Evolutionary conservation across 495 filamentous ascomycete species (phyloP), one percentile per base, ranked within the genome.

Genomic region (Hypoxylon fuscum): DNA sequence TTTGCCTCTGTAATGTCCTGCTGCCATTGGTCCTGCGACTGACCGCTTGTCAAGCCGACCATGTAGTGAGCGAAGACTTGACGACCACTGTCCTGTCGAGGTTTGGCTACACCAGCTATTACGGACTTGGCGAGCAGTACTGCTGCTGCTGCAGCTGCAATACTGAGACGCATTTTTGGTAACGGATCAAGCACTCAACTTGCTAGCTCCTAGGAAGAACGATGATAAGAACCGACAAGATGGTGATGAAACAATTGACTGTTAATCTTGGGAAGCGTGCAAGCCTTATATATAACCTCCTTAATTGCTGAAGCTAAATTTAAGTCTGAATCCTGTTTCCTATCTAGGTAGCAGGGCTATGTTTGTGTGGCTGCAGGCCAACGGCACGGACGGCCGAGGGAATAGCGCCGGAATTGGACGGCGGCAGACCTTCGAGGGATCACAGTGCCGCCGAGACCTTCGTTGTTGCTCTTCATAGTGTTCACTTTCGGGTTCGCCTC

Each of bases 1-100:
- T 85, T 81, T 7, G 89, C 89, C 8, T 80, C 71, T 6, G 64
- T 68, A 40, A 92, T 87, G 46, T 92, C 87, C 5, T 72, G 74
- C 34, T 77, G 72, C 83, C 86, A 91, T 27, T 87, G 78, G 11
- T 76, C 72, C 1, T 58, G 45, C 0, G 77, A 74, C 60, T 83
- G 79, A 1, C 69, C 69, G 21, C 45, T 65, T 14, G 80, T 80
- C 14, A 80, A 59, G 20, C 81, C 81, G 18, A 82, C 68, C 74
- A 83, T 82, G 62, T 83, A 82, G 55, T 83, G 81, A 2, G 77
- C 77, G 55, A 80, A 80, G 25, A 79, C 77, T 43, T 71, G 58
- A n/a, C 52, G 41, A 25, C 62, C 51, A 21, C 22, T 45, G 7
- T 60, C n/a, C 45, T 70, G 60, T 11, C 48, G 47, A 37, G 51